These are phyloP conservation scores for Hylodesmum podocarpum DNA, from an alignment of 306 rosid species.

Conservation along the genomic window DNA sequence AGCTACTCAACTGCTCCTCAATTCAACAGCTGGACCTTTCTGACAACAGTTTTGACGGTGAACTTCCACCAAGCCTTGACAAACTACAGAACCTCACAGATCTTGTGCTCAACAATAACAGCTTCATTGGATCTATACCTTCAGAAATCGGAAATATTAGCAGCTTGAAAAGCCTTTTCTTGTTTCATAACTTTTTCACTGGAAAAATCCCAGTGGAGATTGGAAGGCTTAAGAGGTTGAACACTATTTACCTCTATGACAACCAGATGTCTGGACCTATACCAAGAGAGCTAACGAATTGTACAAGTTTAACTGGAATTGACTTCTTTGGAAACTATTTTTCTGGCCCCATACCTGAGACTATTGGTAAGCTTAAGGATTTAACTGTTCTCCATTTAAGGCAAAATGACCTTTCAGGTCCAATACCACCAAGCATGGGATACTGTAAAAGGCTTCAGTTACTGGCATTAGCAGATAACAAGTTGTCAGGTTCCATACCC, in stretches of 20 bases:
- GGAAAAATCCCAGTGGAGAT: slow-evolving; percentile 68
- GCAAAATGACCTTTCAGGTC: slow-evolving; percentile 75
- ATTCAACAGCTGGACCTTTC: slow-evolving; percentile 79
- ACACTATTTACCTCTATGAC: slow-evolving; percentile 66
- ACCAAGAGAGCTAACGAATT: slow-evolving; percentile 66
- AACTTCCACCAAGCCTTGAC: slow-evolving; percentile 53
- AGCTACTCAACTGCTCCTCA: slow-evolving; percentile 56
- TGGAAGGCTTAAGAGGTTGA: slow-evolving; percentile 63
- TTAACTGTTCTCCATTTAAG: slow-evolving; percentile 77
- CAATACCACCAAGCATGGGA: slow-evolving; percentile 77
- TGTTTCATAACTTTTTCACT: slow-evolving; percentile 63
- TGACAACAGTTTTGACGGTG: slow-evolving; percentile 62
- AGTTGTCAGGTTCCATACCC: slow-evolving; percentile 69
- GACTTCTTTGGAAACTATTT: slow-evolving; percentile 87
- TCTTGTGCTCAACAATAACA: slow-evolving; percentile 73
- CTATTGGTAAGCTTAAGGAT: slow-evolving; percentile 67
- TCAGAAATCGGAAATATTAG: slow-evolving; percentile 66
- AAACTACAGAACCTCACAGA: slow-evolving; percentile 58
- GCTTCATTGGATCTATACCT: slow-evolving; percentile 64
- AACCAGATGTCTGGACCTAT: slow-evolving; percentile 79
- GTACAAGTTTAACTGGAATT: slow-evolving; percentile 58
- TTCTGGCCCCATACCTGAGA: slow-evolving; percentile 63
- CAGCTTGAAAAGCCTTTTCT: slow-evolving; percentile 48
- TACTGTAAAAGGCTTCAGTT: slow-evolving; percentile 64
- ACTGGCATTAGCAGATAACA: slow-evolving; percentile 83